phyloP scores from a whole-genome alignment of 306 rosid species.

The Rosa persica region DNA sequence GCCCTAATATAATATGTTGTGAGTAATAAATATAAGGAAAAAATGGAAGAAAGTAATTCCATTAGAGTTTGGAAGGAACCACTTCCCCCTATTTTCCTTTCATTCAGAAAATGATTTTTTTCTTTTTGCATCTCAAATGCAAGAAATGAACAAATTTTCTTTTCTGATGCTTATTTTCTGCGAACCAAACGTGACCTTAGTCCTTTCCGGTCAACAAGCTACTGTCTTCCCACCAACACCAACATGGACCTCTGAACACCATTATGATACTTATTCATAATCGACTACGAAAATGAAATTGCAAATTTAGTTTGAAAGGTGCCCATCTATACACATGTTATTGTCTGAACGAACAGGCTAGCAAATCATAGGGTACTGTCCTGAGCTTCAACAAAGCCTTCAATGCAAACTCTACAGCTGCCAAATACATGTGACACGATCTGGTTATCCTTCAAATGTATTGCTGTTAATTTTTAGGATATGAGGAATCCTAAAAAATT shows the following conservation, averaged over 20 bases:
- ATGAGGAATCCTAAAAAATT: too few species aligned
- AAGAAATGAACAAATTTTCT: too few species aligned
- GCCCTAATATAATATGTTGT: too few species aligned
- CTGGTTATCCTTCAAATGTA: background rate
- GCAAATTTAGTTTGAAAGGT: background rate
- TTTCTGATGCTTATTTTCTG: too few species aligned
- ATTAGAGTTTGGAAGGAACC: too few species aligned
- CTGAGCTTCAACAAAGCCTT: background rate
- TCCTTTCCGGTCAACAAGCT: background rate
- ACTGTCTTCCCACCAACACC: slow-evolving; percentile 1
- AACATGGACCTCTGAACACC: slow-evolving; percentile 3
- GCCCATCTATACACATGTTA: background rate
- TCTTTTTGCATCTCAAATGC: too few species aligned
- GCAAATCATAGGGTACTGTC: background rate
- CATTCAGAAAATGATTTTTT: too few species aligned
- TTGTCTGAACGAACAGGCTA: background rate
- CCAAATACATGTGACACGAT: background rate
- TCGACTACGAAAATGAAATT: background rate
- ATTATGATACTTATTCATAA: background rate
- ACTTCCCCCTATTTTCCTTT: too few species aligned
- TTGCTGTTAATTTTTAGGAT: background rate
- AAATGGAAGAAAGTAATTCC: too few species aligned
- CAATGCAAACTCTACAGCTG: background rate
- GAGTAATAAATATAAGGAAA: too few species aligned
- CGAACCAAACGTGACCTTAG: too few species aligned